These are phyloP conservation scores for Penicillium sp. DNA, from an alignment of 2,329 filamentous ascomycete genomes.

Conservation along the genomic window DNA sequence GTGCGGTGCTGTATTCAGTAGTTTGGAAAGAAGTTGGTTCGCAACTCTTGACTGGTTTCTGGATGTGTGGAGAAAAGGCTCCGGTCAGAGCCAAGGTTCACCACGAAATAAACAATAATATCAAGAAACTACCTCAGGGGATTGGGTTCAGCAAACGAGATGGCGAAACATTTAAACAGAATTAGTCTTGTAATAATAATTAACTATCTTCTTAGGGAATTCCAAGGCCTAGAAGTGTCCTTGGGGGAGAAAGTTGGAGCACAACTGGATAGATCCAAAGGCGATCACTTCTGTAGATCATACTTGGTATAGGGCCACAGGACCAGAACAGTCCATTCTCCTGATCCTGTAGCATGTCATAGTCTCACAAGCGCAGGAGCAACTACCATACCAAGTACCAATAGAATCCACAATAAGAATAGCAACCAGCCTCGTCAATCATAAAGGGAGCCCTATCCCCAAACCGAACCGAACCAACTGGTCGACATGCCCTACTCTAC, in stretches of 20 bases:
- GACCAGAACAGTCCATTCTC: background rate
- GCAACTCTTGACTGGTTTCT: background rate
- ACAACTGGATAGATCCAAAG: background rate
- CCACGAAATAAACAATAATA: background rate
- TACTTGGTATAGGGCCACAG: background rate
- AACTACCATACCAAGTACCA: background rate
- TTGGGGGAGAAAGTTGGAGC: too few relatives aligned
- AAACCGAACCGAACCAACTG: background rate
- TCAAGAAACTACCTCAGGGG: background rate
- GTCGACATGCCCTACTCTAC: background rate
- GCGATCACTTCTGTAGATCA: background rate
- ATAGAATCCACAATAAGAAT: background rate
- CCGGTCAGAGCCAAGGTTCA: conserved; percentile 10
- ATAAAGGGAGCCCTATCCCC: background rate
- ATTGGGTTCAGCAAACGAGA: background rate
- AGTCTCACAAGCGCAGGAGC: background rate
- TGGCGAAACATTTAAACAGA: background rate
- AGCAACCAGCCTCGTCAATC: background rate
- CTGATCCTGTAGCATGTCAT: background rate
- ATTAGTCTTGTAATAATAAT: too few relatives aligned
- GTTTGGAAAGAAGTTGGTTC: too few relatives aligned
- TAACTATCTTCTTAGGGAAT: too few relatives aligned
- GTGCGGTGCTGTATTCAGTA: too few relatives aligned
- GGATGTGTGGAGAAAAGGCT: background rate
- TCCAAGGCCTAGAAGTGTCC: background rate